phyloP scores from a whole-genome alignment of 176 grass and related monocot species.

The Oryza officinalis region DNA sequence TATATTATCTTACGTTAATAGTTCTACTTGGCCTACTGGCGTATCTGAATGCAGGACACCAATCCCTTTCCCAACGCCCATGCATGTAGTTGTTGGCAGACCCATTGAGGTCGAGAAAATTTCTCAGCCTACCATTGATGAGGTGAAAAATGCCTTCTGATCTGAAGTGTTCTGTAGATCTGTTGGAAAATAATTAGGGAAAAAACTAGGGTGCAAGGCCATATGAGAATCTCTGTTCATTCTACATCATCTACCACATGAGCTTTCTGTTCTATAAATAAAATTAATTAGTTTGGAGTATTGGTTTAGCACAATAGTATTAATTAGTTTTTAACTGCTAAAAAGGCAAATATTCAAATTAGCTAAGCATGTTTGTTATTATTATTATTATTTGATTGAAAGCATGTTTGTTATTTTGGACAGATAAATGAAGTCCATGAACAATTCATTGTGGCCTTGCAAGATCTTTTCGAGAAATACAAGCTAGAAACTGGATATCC shows the following conservation, averaged over 20 bases:
- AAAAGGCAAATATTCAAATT: not conserved
- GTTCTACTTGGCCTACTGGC: not conserved
- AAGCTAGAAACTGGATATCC: constrained; percentile 64
- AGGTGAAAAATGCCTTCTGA: constrained; percentile 46
- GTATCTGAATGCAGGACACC: constrained; percentile 62
- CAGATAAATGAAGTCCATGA: constrained; percentile 87
- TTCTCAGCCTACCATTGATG: constrained; percentile 69
- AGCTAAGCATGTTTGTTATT: not conserved
- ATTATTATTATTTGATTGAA: not conserved
- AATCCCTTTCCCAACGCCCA: constrained; percentile 65
- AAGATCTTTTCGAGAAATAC: constrained; percentile 81
- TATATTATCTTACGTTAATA: not conserved
- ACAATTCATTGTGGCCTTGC: constrained; percentile 59
- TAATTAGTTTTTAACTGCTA: not conserved
- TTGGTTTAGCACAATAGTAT: not conserved
- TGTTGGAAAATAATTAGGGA: not conserved
- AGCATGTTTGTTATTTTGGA: constrained; percentile 4
- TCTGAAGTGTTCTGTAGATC: not conserved
- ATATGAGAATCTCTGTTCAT: not conserved
- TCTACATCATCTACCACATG: not conserved
- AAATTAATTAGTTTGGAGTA: not conserved
- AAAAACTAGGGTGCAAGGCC: not conserved
- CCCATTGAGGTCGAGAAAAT: constrained; percentile 72
- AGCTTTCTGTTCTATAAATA: not conserved
- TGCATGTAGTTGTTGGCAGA: constrained; percentile 88